phyloP scores from a whole-genome alignment of 768 basidiomycete species.

The Macrolepiota albuminosa region DNA sequence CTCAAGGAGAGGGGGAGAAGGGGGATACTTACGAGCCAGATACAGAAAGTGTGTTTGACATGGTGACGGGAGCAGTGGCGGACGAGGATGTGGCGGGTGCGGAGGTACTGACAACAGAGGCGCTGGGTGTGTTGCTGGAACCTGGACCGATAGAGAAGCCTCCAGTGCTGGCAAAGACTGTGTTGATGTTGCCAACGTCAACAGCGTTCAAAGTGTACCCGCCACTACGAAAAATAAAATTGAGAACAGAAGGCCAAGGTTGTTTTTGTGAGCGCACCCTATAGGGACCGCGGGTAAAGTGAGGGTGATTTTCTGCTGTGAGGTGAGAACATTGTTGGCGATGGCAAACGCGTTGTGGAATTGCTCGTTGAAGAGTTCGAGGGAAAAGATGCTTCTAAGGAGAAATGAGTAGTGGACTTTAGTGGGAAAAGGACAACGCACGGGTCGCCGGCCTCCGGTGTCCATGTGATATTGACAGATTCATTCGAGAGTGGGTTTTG shows the following conservation, averaged over 20 bases:
- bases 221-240: conserved; percentile 22
- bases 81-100: conserved; percentile 6
- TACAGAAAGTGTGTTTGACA: background rate
- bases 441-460: conserved; percentile 36
- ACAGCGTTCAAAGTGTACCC: conserved; percentile 48
- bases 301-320: conserved; percentile 27
- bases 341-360: conserved; percentile 56
- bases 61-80: conserved; percentile 1
- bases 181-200: conserved; percentile 39
- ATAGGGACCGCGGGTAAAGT: conserved; percentile 42
- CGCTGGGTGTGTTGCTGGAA: background rate
- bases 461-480: conserved; percentile 43
- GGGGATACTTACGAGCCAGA: conserved; percentile 5
- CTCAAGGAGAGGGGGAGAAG: background rate
- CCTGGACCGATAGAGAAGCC: conserved; percentile 36
- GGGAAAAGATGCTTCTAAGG: conserved; percentile 27
- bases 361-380: conserved; percentile 42
- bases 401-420: background rate
- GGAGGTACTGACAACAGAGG: conserved; percentile 8
- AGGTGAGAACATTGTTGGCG: conserved; percentile 46
- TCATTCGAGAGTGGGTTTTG: conserved; percentile 27
- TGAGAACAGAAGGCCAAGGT: background rate
- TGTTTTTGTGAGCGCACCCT: conserved; percentile 31
- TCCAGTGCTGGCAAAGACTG: conserved; percentile 33
- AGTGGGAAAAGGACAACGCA: conserved; percentile 19